Base-by-base conservation (phyloP, 2,329 filamentous ascomycete species). In the Penicillium expansum region DNA sequence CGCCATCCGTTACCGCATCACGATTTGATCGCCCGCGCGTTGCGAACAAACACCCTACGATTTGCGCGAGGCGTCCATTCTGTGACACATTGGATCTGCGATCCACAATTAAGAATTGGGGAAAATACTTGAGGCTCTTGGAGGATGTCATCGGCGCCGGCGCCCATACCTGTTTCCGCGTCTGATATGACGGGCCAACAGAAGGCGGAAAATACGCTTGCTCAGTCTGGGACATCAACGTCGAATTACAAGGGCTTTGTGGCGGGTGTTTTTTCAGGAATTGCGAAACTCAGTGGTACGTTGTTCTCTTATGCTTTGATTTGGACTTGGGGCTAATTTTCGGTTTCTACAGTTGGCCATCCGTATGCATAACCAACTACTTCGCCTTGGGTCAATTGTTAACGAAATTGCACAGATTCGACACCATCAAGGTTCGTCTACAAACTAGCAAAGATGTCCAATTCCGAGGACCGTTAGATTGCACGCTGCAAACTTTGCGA, bases 381-480 rank as follows among this genome's bases (percentile, higher is more conserved):
- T 22, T 44, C 32, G 18, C 41, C 14, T 14, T 35, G 20, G 20
- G 4, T 16, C 22, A 5, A 18, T 44, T 22, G 38, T 35, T 55
- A 35, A 55, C 38, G 22, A 39, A 22, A 51, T 35, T 53, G 32
- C n/a, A 55, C 56, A 83, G 90, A 24, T 97, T 99, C 78, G 94
- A 99, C 76, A 97, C 94, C 0, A 86, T 99, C 74, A 99, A 99
- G 77, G 93, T 97, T 52, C 91, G 94, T 32, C 81, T 99, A 18
- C 94, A 99, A 74, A 97, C 93, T 3, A 91, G 91, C 30, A 81
- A 88, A 65, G 75, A 83, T 47, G 74, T 85, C 1, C 91, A 90
- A 66, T 99, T 99, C 81, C 82, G 81, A 62, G 94, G 94, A 0
- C 92, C 94, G 0, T 73, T 96, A 32, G 87, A 96, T 74, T 97